Percentiles rank a stretch among this genome's conserved stretches.
These are phyloP conservation scores for Quercus engelmannii DNA, from an alignment of 306 rosid species.

Conservation along the genomic window DNA sequence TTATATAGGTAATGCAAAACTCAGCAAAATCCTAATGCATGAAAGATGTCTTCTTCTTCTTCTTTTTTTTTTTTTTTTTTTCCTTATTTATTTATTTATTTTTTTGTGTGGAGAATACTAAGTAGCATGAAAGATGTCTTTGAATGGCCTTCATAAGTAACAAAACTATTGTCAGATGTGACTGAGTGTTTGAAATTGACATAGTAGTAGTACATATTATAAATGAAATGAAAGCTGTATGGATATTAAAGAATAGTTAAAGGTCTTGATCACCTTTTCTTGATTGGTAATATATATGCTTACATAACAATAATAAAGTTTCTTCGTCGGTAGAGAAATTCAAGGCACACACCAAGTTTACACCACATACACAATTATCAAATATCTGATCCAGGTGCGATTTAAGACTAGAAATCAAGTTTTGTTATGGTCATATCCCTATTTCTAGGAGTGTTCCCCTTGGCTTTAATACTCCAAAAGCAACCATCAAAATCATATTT, in stretches of 20 bases:
- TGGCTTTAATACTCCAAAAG: neutral
- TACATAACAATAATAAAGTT: neutral
- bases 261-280: neutral
- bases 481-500: neutral
- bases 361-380: neutral
- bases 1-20: too few relatives aligned
- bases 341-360: neutral
- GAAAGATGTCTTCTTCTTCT: neutral
- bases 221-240: too few relatives aligned
- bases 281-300: neutral
- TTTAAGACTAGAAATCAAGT: neutral
- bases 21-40: too few relatives aligned
- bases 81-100: too few relatives aligned
- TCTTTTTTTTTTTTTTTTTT: too few relatives aligned
- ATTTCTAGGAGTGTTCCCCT: neutral
- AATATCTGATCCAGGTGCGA: neutral
- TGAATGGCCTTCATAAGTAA: neutral
- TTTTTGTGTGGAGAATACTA: too few relatives aligned
- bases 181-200: neutral
- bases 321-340: neutral
- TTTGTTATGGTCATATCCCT: neutral
- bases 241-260: too few relatives aligned
- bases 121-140: neutral
- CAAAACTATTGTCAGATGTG: neutral
- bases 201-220: neutral